Evolutionary conservation across 2,329 filamentous ascomycete species (phyloP).

Genomic region (Zymoseptoria ardabiliae): DNA sequence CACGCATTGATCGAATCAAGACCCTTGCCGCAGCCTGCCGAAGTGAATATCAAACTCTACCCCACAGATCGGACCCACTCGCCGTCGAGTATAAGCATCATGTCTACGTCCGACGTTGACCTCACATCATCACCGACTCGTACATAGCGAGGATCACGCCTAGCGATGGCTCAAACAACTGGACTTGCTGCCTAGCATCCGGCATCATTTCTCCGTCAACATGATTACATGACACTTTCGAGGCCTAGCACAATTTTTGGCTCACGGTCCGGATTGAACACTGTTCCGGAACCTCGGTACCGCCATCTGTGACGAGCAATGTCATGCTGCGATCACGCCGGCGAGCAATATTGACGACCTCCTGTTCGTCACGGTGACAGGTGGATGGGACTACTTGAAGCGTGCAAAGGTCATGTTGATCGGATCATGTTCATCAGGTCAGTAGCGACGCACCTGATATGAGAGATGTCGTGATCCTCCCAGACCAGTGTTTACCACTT

Average conservation of each 20-base stretch:
- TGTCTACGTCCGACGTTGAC: neutral
- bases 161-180: neutral
- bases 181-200: neutral
- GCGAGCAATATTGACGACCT: constrained; percentile 30
- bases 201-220: neutral
- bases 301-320: constrained; percentile 23
- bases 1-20: neutral
- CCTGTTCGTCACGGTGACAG: neutral
- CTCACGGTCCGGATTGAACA: neutral
- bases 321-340: constrained; percentile 38
- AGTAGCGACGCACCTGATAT: too few relatives aligned
- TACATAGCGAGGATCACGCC: neutral
- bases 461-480: constrained; percentile 10
- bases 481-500: neutral
- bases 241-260: neutral
- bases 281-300: neutral
- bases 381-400: constrained; percentile 33
- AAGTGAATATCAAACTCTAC: neutral
- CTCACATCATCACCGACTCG: neutral
- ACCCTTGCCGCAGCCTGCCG: neutral
- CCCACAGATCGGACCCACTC: neutral
- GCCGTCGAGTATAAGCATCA: neutral
- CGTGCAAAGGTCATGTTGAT: constrained; percentile 24
- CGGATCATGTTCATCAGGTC: too few relatives aligned
- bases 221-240: neutral